Evolutionary conservation across 208 protist genomes (phyloP), one percentile per base, ranked within the genome.

Genomic region (Trypanosoma rangeli): DNA sequence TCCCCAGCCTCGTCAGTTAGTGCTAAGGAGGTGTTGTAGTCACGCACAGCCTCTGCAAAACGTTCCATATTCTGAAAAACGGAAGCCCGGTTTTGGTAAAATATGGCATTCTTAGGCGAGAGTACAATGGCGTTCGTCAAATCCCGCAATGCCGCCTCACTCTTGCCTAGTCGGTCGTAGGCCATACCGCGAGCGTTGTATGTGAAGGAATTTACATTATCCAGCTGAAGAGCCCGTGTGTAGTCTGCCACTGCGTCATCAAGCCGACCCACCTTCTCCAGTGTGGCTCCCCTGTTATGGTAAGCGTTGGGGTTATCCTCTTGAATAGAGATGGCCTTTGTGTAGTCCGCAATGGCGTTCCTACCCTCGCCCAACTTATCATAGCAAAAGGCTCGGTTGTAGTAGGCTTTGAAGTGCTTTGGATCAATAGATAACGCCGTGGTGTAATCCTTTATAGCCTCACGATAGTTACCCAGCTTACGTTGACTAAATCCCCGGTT

Each of bases 361-460:
- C 35, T 61, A 60, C 84, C 87, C 10, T 92, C 54, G 46, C 70
- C 79, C 7, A 96, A 42, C 62, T 93, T 91, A 74, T 92, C 90
- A 66, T 84, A 90, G 56, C 80, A 89, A 69, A 91, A 96, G n/a
- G 89, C 97, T 24, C 94, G 79, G 82, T 98, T 98, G 76, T 96
- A 97, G 76, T 86, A 83, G 15, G 94, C 90, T 68, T 97, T 97
- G 79, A 98, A 97, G 68, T 97, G 92, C 15, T 73, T 49, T 0
- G 80, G 70, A 73, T 97, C 82, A 5, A 97, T 13, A 1, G 60
- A 64, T 42, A 97, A 83, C 26, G 88, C 84, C 15, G 39, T 64
- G 3, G 80, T 85, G 82, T 96, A 97, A 60, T 93, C 87, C 26
- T 62, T 59, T 26, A 91, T 77, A 24, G 86, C 85, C 12, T 67